Evolutionary conservation across 306 rosid species (phyloP).

Genomic region (Vachellia collinsii): DNA sequence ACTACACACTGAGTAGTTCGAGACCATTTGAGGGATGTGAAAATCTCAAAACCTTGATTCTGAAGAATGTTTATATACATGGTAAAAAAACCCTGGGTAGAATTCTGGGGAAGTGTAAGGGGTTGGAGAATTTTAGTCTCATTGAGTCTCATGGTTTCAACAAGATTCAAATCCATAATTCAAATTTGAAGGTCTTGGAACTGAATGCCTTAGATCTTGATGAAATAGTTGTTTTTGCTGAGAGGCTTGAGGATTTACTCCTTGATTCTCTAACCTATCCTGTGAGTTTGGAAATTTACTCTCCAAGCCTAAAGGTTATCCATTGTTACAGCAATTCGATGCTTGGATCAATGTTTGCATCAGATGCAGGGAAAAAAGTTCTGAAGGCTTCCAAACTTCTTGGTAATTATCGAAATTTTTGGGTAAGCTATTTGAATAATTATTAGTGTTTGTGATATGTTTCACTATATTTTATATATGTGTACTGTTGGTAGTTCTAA

Average conservation of each 20-base stretch:
- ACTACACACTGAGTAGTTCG: neutral
- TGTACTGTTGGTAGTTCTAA: neutral
- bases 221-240: neutral
- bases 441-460: neutral
- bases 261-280: constrained; percentile 25
- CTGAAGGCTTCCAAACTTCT: constrained; percentile 9
- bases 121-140: constrained; percentile 11
- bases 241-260: neutral
- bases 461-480: neutral
- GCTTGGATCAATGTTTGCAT: neutral
- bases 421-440: constrained; percentile 3
- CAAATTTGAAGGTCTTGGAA: constrained; percentile 1
- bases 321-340: neutral
- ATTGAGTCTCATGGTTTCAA: neutral
- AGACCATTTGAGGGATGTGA: neutral
- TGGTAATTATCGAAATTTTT: neutral
- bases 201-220: constrained; percentile 13
- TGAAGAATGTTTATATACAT: neutral
- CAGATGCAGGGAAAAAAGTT: neutral
- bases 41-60: neutral
- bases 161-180: neutral
- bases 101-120: constrained; percentile 15
- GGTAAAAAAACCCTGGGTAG: neutral
- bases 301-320: constrained; percentile 10
- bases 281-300: neutral